These are phyloP conservation scores for Ceratobasidium sp. DNA, from an alignment of 1,284 basidiomycete species.

Conservation along the genomic window DNA sequence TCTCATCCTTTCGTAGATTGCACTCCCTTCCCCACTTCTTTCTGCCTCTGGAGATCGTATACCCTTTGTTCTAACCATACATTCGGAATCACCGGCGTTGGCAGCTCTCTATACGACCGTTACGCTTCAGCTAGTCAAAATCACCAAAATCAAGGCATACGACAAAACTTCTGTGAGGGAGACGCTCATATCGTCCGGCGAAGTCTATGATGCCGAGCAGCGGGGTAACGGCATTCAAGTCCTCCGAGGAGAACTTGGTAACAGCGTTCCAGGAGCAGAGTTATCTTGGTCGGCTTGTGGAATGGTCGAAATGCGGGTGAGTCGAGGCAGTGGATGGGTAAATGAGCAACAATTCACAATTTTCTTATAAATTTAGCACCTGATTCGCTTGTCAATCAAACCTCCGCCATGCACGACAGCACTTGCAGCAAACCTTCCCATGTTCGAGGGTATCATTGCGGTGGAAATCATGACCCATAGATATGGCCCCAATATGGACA, in stretches of 20 bases:
- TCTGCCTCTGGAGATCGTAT: conserved; percentile 18
- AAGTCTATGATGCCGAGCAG: conserved; percentile 23
- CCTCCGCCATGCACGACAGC: conserved; percentile 3
- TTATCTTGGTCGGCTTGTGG: conserved; percentile 12
- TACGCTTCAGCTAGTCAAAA: conserved; percentile 21
- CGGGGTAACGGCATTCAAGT: not conserved
- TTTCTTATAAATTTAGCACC: not conserved
- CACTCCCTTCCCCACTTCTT: conserved; percentile 11
- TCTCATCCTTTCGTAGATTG: conserved; percentile 2
- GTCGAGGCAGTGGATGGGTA: not conserved
- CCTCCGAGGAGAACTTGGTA: conserved; percentile 18
- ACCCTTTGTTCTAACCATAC: conserved; percentile 18
- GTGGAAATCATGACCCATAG: not conserved
- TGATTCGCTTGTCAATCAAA: conserved; percentile 12
- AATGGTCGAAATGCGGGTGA: not conserved
- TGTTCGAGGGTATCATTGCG: not conserved
- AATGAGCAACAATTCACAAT: not conserved
- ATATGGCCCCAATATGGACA: not conserved
- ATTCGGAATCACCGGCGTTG: conserved; percentile 5
- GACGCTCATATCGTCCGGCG: conserved; percentile 7
- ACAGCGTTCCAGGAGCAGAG: conserved; percentile 14
- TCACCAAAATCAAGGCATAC: conserved; percentile 8
- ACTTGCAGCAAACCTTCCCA: not conserved
- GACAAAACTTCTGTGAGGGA: conserved; percentile 4
- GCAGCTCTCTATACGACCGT: conserved; percentile 14